Evolutionary conservation across 371 early-diverging fungal species (phyloP).

Genomic region (Chytridium lagenaria): DNA sequence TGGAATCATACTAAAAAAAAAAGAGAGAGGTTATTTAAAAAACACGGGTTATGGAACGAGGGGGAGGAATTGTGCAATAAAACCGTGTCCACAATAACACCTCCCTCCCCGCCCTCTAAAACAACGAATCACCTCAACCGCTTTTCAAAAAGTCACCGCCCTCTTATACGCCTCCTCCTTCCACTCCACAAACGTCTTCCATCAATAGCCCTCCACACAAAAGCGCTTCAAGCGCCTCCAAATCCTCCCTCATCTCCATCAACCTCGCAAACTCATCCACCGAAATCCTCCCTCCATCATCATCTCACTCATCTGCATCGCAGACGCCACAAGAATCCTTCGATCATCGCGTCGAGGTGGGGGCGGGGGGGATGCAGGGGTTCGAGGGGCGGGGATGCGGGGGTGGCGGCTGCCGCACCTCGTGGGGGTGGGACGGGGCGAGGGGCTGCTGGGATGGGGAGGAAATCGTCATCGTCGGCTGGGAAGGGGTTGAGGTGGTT

Average conservation of each 20-base stretch:
- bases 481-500: too few species aligned
- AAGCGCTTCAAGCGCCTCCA: conserved; percentile 2
- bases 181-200: neutral
- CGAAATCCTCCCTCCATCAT: neutral
- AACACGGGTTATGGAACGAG: too few species aligned
- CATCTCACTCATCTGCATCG: neutral
- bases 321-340: neutral
- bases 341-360: neutral
- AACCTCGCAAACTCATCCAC: neutral
- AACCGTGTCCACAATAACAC: too few species aligned
- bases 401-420: neutral
- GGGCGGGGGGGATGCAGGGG: neutral
- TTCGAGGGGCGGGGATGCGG: neutral
- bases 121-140: neutral
- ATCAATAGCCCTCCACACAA: conserved; percentile 6
- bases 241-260: neutral
- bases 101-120: too few species aligned
- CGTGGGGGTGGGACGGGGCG: too few species aligned
- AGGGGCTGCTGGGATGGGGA: too few species aligned
- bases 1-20: too few species aligned
- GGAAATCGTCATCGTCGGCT: too few species aligned
- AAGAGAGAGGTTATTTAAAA: too few species aligned
- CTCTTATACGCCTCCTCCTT: neutral
- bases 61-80: too few species aligned
- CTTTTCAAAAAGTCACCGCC: neutral